These are phyloP conservation scores for Artomyces pyxidatus DNA, from an alignment of 768 basidiomycete genomes.

Conservation along the genomic window DNA sequence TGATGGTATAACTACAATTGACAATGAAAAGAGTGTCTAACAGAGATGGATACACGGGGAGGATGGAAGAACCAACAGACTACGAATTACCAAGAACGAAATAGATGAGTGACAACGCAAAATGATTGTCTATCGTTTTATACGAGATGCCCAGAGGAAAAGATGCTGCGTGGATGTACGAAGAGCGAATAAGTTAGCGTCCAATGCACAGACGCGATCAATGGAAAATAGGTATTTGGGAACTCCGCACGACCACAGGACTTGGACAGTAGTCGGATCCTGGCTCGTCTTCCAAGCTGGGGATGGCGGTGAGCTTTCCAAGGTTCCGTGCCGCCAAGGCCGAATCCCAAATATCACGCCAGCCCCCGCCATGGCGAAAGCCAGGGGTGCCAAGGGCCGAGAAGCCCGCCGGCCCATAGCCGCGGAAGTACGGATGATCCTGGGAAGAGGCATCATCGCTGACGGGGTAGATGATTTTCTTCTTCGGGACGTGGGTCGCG, in stretches of 20 bases:
- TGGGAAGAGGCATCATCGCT: neutral
- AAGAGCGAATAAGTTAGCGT: neutral
- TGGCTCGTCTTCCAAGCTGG: no score
- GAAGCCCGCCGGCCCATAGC: neutral
- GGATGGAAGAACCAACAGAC: no score
- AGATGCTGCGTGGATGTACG: neutral
- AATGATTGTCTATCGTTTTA: no score
- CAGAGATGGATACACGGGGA: no score
- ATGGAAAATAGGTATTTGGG: neutral
- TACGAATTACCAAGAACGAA: no score
- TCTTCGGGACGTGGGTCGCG: constrained; percentile 4
- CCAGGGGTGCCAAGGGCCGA: neutral
- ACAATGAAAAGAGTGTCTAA: no score
- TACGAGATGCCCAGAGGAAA: no score
- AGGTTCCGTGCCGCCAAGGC: neutral
- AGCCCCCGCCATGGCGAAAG: neutral
- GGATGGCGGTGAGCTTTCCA: neutral
- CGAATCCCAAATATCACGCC: constrained; percentile 2
- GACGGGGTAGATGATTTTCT: neutral
- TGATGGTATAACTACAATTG: no score
- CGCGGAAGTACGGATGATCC: constrained; percentile 14
- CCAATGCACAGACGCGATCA: neutral
- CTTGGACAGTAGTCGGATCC: neutral
- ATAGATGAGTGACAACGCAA: no score
- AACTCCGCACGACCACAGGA: neutral